Conservation (phyloP, 768 basidiomycete species). For the Tephrocybe sp. region DNA sequence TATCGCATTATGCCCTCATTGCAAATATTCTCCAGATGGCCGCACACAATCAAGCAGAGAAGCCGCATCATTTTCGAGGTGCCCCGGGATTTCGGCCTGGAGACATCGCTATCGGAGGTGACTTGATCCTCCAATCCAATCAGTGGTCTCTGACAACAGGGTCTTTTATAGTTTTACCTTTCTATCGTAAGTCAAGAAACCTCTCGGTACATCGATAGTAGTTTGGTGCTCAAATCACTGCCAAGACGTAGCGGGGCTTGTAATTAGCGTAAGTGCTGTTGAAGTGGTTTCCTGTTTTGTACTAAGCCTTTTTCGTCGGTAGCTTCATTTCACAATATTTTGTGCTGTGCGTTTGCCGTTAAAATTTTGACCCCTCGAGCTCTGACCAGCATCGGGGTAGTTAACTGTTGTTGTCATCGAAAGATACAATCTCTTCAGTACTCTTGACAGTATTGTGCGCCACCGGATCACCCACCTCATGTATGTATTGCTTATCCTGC, state of each 20-base stretch:
- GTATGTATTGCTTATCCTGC: constrained; percentile 4
- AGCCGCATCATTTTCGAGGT: constrained; percentile 23
- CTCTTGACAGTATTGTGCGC: constrained; percentile 45
- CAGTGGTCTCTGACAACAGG: constrained; percentile 12
- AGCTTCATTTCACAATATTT: constrained; percentile 60
- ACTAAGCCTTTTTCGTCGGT: constrained; percentile 8
- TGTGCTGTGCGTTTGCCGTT: constrained; percentile 37
- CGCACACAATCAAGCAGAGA: constrained; percentile 34
- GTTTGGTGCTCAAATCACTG: constrained; percentile 4
- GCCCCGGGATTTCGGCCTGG: constrained; percentile 43
- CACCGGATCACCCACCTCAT: constrained; percentile 47
- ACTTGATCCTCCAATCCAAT: constrained; percentile 3
- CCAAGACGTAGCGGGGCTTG: constrained; percentile 43
- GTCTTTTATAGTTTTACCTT: constrained; percentile 28
- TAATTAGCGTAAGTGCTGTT: constrained; percentile 44
- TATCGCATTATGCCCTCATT: constrained; percentile 55
- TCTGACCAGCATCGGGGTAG: constrained; percentile 26
- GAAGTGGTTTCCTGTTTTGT: constrained; percentile 9
- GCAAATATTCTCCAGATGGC: constrained; percentile 55
- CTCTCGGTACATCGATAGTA: constrained; percentile 31
- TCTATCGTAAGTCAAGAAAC: constrained; percentile 44
- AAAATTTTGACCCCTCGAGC: background rate
- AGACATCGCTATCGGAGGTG: constrained; percentile 44
- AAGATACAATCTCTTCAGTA: constrained; percentile 43
- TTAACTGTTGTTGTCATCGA: constrained; percentile 49